These are phyloP conservation scores for Colletotrichum sp. DNA, from an alignment of 2,329 filamentous ascomycete species.

Conservation along the genomic window DNA sequence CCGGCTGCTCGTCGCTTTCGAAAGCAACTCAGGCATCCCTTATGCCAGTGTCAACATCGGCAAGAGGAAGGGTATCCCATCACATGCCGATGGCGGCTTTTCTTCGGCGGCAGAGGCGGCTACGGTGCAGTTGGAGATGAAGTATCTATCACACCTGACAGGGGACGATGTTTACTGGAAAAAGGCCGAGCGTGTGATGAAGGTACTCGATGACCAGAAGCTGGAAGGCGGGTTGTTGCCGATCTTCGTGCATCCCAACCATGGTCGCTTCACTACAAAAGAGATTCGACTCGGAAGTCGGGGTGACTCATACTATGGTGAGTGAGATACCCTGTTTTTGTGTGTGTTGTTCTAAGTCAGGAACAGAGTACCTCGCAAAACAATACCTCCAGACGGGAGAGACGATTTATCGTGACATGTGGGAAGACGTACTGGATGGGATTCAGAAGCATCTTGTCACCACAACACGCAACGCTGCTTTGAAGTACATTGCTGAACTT, in stretches of 20 bases:
- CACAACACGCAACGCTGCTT: not conserved
- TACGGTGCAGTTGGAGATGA: not conserved
- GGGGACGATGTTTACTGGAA: not conserved
- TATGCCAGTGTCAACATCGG: conserved; percentile 89
- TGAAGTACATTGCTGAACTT: not conserved
- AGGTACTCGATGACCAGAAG: conserved; percentile 83
- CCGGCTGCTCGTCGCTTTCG: conserved; percentile 83
- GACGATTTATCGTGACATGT: not conserved
- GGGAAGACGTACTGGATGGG: not conserved
- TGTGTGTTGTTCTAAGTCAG: not conserved
- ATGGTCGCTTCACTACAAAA: conserved; percentile 76
- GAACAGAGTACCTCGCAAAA: not conserved
- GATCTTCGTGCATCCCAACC: conserved; percentile 84
- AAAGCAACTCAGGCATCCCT: conserved; percentile 83
- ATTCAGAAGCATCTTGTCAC: not conserved
- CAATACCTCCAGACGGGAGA: not conserved
- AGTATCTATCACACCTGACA: not conserved
- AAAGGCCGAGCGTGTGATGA: conserved; percentile 59
- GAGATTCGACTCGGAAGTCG: conserved; percentile 93
- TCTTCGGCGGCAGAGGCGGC: conserved; percentile 82
- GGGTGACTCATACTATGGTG: conserved; percentile 88
- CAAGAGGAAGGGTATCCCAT: conserved; percentile 74
- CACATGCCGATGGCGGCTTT: conserved; percentile 83
- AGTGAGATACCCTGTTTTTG: conserved; percentile 34
- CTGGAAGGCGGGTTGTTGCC: conserved; percentile 83